Evolutionary conservation across 2,329 filamentous ascomycete genomes (phyloP).

Genomic region (Hawksworthiomyces lignivorus): DNA sequence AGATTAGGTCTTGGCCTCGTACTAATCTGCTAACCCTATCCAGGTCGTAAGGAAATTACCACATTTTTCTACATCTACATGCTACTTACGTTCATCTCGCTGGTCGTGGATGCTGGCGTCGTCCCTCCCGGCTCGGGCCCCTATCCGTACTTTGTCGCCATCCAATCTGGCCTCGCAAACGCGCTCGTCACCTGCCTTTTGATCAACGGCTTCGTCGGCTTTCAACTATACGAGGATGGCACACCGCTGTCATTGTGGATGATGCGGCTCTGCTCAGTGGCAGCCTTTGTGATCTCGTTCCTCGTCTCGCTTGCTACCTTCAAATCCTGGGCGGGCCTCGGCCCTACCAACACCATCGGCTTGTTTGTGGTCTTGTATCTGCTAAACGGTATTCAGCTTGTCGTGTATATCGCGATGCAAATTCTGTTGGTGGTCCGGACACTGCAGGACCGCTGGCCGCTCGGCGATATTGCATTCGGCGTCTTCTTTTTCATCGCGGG

Average conservation of each 20-base stretch:
- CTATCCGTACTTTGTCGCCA: constrained; percentile 86
- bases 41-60: constrained; percentile 61
- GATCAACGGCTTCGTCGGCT: constrained; percentile 97
- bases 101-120: constrained; percentile 88
- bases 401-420: constrained; percentile 82
- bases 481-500: constrained; percentile 86
- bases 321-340: constrained; percentile 80
- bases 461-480: constrained; percentile 86
- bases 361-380: constrained; percentile 90
- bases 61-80: constrained; percentile 98
- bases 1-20: too few relatives aligned
- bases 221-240: constrained; percentile 96
- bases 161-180: constrained; percentile 77
- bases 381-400: constrained; percentile 77
- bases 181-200: constrained; percentile 82
- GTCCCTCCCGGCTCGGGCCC: constrained; percentile 71
- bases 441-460: constrained; percentile 88
- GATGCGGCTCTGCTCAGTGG: constrained; percentile 66
- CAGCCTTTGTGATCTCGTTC: constrained; percentile 80
- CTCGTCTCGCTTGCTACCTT: constrained; percentile 87
- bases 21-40: background rate
- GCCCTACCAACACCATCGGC: constrained; percentile 77
- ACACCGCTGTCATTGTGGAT: constrained; percentile 92
- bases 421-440: constrained; percentile 82
- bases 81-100: constrained; percentile 77